phyloP scores from a whole-genome alignment of 1,139 yeast genomes.

The Saccharomyces hybrid region DNA sequence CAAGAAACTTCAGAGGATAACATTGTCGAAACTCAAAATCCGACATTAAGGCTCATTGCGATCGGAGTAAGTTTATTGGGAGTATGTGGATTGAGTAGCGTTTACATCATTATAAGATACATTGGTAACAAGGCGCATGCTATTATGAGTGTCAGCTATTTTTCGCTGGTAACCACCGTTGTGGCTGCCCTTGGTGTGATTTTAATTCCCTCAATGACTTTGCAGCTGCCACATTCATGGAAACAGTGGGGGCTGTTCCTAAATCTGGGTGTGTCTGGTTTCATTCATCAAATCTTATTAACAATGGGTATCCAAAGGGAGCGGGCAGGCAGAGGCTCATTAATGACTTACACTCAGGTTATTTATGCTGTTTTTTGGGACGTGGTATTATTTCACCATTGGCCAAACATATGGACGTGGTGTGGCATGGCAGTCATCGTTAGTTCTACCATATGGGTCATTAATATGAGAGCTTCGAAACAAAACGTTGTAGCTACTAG shows the following conservation, averaged over 20 bases:
- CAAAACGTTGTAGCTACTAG: not conserved
- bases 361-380: conserved; percentile 80
- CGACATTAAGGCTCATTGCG: conserved; percentile 40
- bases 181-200: conserved; percentile 51
- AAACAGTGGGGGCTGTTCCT: conserved; percentile 61
- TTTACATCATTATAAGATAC: conserved; percentile 63
- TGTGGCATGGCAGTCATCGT: conserved; percentile 64
- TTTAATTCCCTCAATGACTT: conserved; percentile 49
- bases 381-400: conserved; percentile 58
- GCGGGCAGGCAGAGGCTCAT: conserved; percentile 67
- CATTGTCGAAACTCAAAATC: conserved; percentile 23
- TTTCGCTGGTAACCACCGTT: conserved; percentile 53
- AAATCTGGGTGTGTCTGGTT: conserved; percentile 68
- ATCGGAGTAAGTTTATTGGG: conserved; percentile 61
- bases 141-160: conserved; percentile 67
- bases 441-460: conserved; percentile 55
- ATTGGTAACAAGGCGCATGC: conserved; percentile 80
- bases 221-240: conserved; percentile 50
- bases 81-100: conserved; percentile 62
- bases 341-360: conserved; percentile 69
- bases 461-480: conserved; percentile 32
- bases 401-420: conserved; percentile 63
- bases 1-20: conserved; percentile 20
- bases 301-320: conserved; percentile 84
- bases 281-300: conserved; percentile 67